These are phyloP conservation scores for Fusarium sulawesiense DNA, from an alignment of 2,329 filamentous ascomycete genomes.

Conservation along the genomic window DNA sequence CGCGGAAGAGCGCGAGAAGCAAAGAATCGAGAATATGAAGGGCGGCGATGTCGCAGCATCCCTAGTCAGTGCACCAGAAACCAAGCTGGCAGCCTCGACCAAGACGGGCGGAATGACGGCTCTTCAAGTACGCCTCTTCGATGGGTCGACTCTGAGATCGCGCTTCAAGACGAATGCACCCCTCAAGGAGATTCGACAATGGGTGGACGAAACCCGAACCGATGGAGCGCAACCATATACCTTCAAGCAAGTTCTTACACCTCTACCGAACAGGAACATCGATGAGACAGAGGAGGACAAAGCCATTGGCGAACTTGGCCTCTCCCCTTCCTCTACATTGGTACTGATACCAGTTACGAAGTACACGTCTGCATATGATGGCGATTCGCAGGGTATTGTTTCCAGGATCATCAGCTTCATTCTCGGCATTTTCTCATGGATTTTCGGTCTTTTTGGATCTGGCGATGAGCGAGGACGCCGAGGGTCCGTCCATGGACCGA, in stretches of 20 bases:
- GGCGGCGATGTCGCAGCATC: constrained; percentile 47
- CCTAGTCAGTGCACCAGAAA: constrained; percentile 49
- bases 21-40: constrained; percentile 48
- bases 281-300: constrained; percentile 79
- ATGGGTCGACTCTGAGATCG: constrained; percentile 81
- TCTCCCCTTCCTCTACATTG: constrained; percentile 83
- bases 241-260: constrained; percentile 86
- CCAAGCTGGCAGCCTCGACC: constrained; percentile 47
- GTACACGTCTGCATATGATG: constrained; percentile 56
- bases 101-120: constrained; percentile 55
- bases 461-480: constrained; percentile 27
- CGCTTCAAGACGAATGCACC: constrained; percentile 74
- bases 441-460: constrained; percentile 50
- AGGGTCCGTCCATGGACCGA: neutral
- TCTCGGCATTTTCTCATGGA: constrained; percentile 51
- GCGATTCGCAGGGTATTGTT: constrained; percentile 45
- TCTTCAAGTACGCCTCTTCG: constrained; percentile 84
- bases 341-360: constrained; percentile 78
- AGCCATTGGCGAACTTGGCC: constrained; percentile 74
- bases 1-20: constrained; percentile 62
- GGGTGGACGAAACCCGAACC: constrained; percentile 75
- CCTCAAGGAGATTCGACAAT: constrained; percentile 77
- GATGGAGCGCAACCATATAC: constrained; percentile 75
- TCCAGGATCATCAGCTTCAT: constrained; percentile 49
- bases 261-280: constrained; percentile 79